These are phyloP conservation scores for Microcyclospora pomicola DNA, from an alignment of 2,329 filamentous ascomycete genomes.

Conservation along the genomic window DNA sequence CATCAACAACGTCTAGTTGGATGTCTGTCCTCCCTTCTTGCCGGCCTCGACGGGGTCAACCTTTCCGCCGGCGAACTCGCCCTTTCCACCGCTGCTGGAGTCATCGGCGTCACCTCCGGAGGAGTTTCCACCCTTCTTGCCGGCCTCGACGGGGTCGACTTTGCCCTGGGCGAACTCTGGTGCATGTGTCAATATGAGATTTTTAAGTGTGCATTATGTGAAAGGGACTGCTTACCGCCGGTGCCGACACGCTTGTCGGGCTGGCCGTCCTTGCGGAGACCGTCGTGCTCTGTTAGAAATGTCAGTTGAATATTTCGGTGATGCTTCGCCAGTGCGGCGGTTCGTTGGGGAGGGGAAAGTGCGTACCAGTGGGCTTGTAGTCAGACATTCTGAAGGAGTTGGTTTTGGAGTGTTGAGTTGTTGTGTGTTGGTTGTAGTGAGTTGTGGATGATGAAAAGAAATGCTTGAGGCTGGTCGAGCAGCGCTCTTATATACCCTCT, in stretches of 20 bases:
- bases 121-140: slow-evolving; percentile 25
- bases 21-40: slow-evolving; percentile 24
- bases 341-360: background rate
- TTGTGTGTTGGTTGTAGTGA: slow-evolving; percentile 2
- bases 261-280: slow-evolving; percentile 30
- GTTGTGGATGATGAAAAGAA: slow-evolving; percentile 5
- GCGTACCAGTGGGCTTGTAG: slow-evolving; percentile 24
- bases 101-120: slow-evolving; percentile 6
- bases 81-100: slow-evolving; percentile 10
- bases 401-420: too few species aligned
- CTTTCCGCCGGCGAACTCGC: slow-evolving; percentile 29
- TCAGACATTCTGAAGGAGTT: slow-evolving; percentile 18
- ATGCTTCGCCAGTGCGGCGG: too few species aligned
- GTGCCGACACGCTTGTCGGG: slow-evolving; percentile 30
- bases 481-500: background rate
- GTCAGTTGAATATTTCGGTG: background rate
- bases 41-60: slow-evolving; percentile 30
- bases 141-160: slow-evolving; percentile 29
- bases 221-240: slow-evolving; percentile 12
- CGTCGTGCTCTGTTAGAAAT: slow-evolving; percentile 25
- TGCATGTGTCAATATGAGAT: background rate
- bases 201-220: background rate
- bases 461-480: slow-evolving; percentile 2
- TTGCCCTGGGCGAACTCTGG: slow-evolving; percentile 29
- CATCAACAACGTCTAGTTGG: too few species aligned